Base-by-base conservation (phyloP, 192 early-diverging fungal genomes). In the Dispira parvispora region DNA sequence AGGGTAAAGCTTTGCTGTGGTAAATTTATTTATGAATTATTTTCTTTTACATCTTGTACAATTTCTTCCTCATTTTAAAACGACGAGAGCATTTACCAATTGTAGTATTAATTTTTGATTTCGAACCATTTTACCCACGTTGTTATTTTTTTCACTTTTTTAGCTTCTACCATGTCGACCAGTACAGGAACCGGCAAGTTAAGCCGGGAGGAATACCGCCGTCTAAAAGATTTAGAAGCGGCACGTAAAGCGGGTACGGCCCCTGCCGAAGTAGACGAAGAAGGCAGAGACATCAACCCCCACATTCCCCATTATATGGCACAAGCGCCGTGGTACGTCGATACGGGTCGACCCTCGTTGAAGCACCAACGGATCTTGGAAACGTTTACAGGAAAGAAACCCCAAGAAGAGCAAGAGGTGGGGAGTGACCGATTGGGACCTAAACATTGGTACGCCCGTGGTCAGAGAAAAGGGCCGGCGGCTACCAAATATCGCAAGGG, bases 291-390 rank as follows among this genome's bases (percentile, higher is more conserved):
- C 65, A 97, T 99, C 78, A 98, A 99, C 69, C 97, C 97, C 20
- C 95, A 99, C 69, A 98, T 96, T 52, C 97, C 97, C 8, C 82
- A 94, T 62, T 97, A 88, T 71, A 97, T 96, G 74, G 84, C 89
- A 12, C 82, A 95, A 46, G 92, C 92, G 52, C 96, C 96, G 67
- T 99, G 94, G 72, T 81, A 84, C 52, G 65, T 75, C 44, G 68
- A 87, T 66, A 83, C 84, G 14, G 89, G 88, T 14, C 73, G 87
- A 67, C 71, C 85, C 0, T 88, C 91, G 2, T 80, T 97, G 56
- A 89, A 90, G 64, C 94, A 96, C 75, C 92, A 98, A 69, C 82
- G 82, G 38, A 70, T 76, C 46, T 71, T 69, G 42, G 63, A 61
- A 18, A 75, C 67, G n/a, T 63, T 58, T 50, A 38, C 63, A 43